Conservation (phyloP, 495 filamentous ascomycete species). For the Parachaetomium inaequale region DNA sequence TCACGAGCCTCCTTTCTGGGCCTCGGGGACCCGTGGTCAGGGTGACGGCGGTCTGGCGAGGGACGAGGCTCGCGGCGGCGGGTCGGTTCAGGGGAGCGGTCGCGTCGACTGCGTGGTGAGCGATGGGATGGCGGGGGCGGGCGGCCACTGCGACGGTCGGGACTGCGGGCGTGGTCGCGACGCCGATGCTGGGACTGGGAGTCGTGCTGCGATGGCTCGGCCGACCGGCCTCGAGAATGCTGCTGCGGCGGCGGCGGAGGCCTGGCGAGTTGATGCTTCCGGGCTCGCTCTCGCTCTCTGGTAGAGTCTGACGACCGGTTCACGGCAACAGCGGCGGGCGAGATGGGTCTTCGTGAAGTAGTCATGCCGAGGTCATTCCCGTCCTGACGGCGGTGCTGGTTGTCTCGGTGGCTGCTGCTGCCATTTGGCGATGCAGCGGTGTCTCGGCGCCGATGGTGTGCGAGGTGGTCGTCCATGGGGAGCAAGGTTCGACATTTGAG, state of each 20-base stretch:
- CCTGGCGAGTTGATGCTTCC: slow-evolving; percentile 7
- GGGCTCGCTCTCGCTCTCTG: slow-evolving; percentile 25
- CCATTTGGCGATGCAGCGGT: slow-evolving; percentile 37
- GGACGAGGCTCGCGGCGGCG: slow-evolving; percentile 34
- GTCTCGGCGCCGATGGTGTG: slow-evolving; percentile 29
- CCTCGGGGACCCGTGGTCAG: slow-evolving; percentile 21
- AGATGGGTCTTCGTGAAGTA: slow-evolving; percentile 34
- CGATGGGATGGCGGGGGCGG: slow-evolving; percentile 28
- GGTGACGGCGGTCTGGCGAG: slow-evolving; percentile 27
- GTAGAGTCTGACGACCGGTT: slow-evolving; percentile 27
- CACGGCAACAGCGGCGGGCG: slow-evolving; percentile 32
- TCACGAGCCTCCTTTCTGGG: slow-evolving; percentile 23
- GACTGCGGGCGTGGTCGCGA: slow-evolving; percentile 33
- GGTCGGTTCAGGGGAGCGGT: slow-evolving; percentile 33
- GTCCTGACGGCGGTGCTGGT: slow-evolving; percentile 27
- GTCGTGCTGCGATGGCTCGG: slow-evolving; percentile 17
- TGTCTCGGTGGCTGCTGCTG: slow-evolving; percentile 27
- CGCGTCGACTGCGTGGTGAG: slow-evolving; percentile 28
- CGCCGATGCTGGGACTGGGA: slow-evolving; percentile 21
- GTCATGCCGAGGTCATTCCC: slow-evolving; percentile 39
- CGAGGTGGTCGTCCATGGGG: slow-evolving; percentile 30
- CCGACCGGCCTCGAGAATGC: slow-evolving; percentile 11
- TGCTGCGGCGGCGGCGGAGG: slow-evolving; percentile 16
- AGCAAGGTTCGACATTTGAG: slow-evolving; percentile 35
- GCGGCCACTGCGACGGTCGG: slow-evolving; percentile 29